Conservation (phyloP, 192 early-diverging fungal genomes). For the Ramicandelaber brevisporus region DNA sequence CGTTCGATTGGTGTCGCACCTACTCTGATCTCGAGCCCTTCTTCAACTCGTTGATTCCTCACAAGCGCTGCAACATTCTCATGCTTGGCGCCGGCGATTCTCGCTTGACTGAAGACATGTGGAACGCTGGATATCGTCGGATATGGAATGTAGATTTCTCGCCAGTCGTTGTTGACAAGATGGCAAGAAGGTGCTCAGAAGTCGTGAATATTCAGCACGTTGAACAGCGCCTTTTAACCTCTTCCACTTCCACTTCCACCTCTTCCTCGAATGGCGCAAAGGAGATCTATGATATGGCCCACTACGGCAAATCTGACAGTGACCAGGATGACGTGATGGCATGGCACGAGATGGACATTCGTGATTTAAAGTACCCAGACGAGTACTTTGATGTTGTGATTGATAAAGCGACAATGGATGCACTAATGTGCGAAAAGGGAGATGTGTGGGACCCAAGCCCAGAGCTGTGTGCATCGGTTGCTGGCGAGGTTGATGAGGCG, state of each 20-base stretch:
- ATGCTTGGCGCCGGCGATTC: constrained; percentile 81
- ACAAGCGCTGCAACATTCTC: constrained; percentile 31
- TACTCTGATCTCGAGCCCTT: constrained; percentile 41
- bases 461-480: constrained; percentile 35
- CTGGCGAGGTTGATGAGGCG: constrained; percentile 49
- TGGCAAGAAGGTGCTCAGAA: constrained; percentile 25
- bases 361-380: constrained; percentile 30
- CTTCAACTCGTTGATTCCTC: constrained; percentile 20
- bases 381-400: constrained; percentile 44
- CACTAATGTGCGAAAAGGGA: constrained; percentile 60
- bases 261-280: too few species aligned
- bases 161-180: constrained; percentile 45
- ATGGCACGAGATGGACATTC: constrained; percentile 52
- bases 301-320: constrained; percentile 5
- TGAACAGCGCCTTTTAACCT: too few species aligned
- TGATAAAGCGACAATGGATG: constrained; percentile 84
- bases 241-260: too few species aligned
- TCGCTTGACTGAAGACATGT: constrained; percentile 52
- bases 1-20: constrained; percentile 81
- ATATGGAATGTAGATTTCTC: constrained; percentile 66
- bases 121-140: constrained; percentile 40
- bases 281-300: constrained; percentile 4
- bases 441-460: constrained; percentile 69
- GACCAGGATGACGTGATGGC: too few species aligned
- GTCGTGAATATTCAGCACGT: too few species aligned